A percentile compares a stretch with the other conserved stretches of the same genome.
Conservation (phyloP, 1,284 basidiomycete genomes). For the Rhodotorula mucilaginosa region DNA sequence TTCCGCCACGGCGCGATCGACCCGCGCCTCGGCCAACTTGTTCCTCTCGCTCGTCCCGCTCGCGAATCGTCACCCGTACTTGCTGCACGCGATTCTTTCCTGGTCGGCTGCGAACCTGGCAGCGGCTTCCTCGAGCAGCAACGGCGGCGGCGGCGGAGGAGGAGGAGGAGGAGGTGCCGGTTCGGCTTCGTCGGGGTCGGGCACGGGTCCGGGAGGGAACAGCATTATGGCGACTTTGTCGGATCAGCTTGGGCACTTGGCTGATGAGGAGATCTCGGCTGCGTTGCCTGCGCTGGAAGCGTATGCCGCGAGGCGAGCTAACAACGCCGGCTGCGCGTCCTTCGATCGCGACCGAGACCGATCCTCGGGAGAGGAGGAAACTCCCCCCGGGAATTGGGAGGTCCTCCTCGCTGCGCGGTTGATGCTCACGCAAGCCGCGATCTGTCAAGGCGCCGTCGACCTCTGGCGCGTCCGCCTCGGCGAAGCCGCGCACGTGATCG, state of each 20-base stretch:
- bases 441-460: constrained; percentile 23
- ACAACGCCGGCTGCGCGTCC: not conserved
- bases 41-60: constrained; percentile 33
- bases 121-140: constrained; percentile 5
- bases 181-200: not conserved
- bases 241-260: constrained; percentile 17
- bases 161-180: not conserved
- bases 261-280: constrained; percentile 7
- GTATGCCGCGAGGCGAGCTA: not conserved
- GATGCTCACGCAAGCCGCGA: constrained; percentile 26
- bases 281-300: constrained; percentile 1
- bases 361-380: not conserved
- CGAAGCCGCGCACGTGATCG: constrained; percentile 14
- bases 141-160: too few species aligned
- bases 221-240: constrained; percentile 19
- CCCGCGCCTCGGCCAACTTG: constrained; percentile 19
- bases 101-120: constrained; percentile 30
- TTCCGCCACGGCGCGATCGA: constrained; percentile 3
- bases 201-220: not conserved
- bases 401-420: constrained; percentile 20
- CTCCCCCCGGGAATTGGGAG: constrained; percentile 14
- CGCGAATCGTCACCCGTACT: constrained; percentile 12
- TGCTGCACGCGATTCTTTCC: constrained; percentile 21
- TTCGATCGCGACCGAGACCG: not conserved
- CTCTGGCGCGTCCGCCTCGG: constrained; percentile 20